These are phyloP conservation scores for Psilocybe tampanensis DNA, from an alignment of 768 basidiomycete genomes.

Conservation along the genomic window DNA sequence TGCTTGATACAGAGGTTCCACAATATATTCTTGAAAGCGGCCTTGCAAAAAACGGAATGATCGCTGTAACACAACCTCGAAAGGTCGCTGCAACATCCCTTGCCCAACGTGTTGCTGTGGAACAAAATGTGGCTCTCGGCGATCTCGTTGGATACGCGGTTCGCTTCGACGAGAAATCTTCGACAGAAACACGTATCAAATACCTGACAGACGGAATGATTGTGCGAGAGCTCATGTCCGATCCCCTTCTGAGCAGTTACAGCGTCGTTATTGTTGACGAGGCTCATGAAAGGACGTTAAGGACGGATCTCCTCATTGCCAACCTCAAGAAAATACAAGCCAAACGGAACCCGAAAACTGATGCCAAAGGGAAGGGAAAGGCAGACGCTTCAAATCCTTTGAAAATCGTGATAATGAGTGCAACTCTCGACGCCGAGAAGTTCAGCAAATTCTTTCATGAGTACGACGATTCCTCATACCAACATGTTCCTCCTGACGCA, in stretches of 20 bases:
- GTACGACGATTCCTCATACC: conserved; percentile 45
- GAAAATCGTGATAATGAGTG: conserved; percentile 96
- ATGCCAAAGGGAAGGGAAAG: conserved; percentile 49
- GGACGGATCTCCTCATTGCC: conserved; percentile 93
- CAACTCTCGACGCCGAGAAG: conserved; percentile 93
- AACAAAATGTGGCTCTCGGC: conserved; percentile 76
- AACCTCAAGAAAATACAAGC: conserved; percentile 83
- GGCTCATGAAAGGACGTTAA: conserved; percentile 93
- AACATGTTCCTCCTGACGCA: not conserved
- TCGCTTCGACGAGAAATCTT: conserved; percentile 86
- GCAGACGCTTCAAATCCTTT: conserved; percentile 57
- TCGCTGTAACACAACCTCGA: conserved; percentile 94
- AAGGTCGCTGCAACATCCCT: conserved; percentile 94
- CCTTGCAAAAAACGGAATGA: conserved; percentile 67
- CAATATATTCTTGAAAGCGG: conserved; percentile 92
- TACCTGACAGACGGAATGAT: conserved; percentile 99
- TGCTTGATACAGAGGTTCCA: conserved; percentile 78
- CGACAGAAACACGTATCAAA: conserved; percentile 82
- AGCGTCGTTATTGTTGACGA: conserved; percentile 93
- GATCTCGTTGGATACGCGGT: conserved; percentile 90
- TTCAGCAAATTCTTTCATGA: conserved; percentile 87
- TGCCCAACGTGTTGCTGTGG: conserved; percentile 86
- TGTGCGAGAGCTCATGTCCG: conserved; percentile 86
- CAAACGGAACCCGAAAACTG: conserved; percentile 50
- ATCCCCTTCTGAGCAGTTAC: conserved; percentile 76